These are phyloP conservation scores for Albifimbria verrucaria DNA, from an alignment of 2,329 filamentous ascomycete genomes.

Conservation along the genomic window DNA sequence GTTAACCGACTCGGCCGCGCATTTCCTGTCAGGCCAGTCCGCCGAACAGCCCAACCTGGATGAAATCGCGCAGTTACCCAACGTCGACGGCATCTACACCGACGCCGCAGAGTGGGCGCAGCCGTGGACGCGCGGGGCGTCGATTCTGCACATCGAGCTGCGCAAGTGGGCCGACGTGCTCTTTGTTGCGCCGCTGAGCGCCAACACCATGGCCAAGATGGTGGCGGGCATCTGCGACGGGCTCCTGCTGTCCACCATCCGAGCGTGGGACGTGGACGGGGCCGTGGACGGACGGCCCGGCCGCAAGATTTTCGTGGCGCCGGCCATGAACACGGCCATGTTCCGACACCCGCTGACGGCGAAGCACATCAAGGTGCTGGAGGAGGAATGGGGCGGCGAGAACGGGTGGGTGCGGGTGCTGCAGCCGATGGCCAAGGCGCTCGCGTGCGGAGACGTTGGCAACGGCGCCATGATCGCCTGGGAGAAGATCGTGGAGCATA, in stretches of 20 bases:
- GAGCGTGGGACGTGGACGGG: constrained; percentile 84
- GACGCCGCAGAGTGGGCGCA: constrained; percentile 83
- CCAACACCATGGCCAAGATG: constrained; percentile 85
- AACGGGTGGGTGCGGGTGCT: constrained; percentile 62
- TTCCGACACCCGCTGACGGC: constrained; percentile 80
- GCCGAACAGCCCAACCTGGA: constrained; percentile 70
- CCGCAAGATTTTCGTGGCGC: constrained; percentile 71
- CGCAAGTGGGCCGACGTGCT: constrained; percentile 75
- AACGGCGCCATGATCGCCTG: constrained; percentile 81
- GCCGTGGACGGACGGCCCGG: constrained; percentile 48
- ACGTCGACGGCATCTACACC: constrained; percentile 76
- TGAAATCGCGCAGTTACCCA: constrained; percentile 56
- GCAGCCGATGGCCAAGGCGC: constrained; percentile 67
- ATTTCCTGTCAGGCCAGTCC: constrained; percentile 75
- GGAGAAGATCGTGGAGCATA: constrained; percentile 65
- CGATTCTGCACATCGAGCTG: constrained; percentile 88
- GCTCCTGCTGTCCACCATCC: constrained; percentile 68
- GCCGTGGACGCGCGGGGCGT: constrained; percentile 74
- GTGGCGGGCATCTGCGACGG: constrained; percentile 74
- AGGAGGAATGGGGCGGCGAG: constrained; percentile 68
- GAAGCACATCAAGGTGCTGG: constrained; percentile 66
- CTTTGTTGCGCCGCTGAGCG: constrained; percentile 75
- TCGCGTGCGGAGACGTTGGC: constrained; percentile 84
- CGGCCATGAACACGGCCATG: constrained; percentile 89
- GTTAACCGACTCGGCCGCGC: constrained; percentile 68